Percentiles rank a stretch among this genome's conserved stretches.
Conservation (phyloP, 306 rosid genomes). For the Ormosia semicastrata region DNA sequence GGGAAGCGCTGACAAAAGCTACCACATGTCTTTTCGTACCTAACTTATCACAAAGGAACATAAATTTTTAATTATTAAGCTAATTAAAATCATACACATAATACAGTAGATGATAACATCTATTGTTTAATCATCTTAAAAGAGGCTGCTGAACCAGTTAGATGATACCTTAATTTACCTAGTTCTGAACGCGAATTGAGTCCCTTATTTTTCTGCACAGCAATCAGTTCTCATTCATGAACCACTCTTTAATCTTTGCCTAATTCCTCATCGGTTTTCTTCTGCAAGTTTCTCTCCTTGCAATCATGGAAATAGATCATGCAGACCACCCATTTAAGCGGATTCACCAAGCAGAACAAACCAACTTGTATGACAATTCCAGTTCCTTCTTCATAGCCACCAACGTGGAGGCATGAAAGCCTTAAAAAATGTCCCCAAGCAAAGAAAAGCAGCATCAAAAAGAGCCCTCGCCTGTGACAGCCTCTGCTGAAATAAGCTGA, state of each 20-base stretch:
- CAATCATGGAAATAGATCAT: slow-evolving; percentile 51
- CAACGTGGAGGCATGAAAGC: slow-evolving; percentile 35
- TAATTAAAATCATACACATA: not conserved
- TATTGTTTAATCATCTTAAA: not conserved
- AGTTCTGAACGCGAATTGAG: not conserved
- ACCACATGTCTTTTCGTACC: not conserved
- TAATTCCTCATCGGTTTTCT: slow-evolving; percentile 37
- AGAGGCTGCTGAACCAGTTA: not conserved
- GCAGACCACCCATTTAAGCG: slow-evolving; percentile 55
- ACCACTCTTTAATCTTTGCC: slow-evolving; percentile 16
- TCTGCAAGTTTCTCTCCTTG: slow-evolving; percentile 34
- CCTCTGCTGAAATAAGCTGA: slow-evolving; percentile 45
- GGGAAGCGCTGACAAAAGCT: not conserved
- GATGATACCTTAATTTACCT: not conserved
- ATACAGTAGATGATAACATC: not conserved
- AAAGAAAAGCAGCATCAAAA: slow-evolving; percentile 56
- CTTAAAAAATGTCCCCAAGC: slow-evolving; percentile 45
- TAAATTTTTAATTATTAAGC: not conserved
- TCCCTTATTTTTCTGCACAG: not conserved
- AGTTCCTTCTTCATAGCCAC: slow-evolving; percentile 30
- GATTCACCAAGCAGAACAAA: slow-evolving; percentile 42
- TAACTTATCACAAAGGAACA: not conserved
- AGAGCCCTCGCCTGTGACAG: slow-evolving; percentile 33
- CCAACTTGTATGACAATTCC: slow-evolving; percentile 33
- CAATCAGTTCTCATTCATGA: not conserved